Conservation (phyloP, 139 green algal species). For the Chlamydomonas sp. region DNA sequence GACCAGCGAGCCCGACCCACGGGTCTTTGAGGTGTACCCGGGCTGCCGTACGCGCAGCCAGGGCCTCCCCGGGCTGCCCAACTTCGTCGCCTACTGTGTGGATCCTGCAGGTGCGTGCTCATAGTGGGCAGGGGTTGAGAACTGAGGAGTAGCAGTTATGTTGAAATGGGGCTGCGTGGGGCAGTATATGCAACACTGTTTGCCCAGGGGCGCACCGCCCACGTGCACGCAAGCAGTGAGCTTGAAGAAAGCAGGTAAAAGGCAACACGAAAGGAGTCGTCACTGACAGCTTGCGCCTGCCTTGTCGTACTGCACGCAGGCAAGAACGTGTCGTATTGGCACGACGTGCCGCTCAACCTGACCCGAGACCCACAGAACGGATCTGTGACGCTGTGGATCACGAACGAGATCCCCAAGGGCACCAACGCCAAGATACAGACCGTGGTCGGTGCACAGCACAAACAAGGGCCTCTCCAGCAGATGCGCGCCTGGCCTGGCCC, state of each 20-base stretch:
- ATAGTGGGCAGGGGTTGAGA: too few species aligned
- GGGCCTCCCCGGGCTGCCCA: background rate
- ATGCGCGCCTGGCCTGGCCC: too few species aligned
- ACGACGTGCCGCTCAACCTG: conserved; percentile 19
- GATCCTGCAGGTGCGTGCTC: too few species aligned
- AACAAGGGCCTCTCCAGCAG: too few species aligned
- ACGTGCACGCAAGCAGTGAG: too few species aligned
- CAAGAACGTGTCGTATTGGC: conserved; percentile 32
- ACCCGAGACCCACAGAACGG: conserved; percentile 17
- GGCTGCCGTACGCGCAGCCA: background rate
- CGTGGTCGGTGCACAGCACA: background rate
- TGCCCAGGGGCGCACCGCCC: too few species aligned
- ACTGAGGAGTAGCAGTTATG: too few species aligned
- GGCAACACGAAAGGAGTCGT: too few species aligned
- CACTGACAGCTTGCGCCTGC: too few species aligned
- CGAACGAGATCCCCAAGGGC: conserved; percentile 16
- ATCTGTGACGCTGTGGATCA: conserved; percentile 2
- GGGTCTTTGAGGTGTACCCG: background rate
- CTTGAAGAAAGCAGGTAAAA: too few species aligned
- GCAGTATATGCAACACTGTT: background rate
- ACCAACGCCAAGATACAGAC: conserved; percentile 35
- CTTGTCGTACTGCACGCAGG: background rate
- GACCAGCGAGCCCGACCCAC: background rate
- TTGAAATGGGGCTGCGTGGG: background rate
- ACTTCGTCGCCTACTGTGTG: conserved; percentile 25